phyloP scores from a whole-genome alignment of 768 basidiomycete species.

The Leucocoprinus leucothites region DNA sequence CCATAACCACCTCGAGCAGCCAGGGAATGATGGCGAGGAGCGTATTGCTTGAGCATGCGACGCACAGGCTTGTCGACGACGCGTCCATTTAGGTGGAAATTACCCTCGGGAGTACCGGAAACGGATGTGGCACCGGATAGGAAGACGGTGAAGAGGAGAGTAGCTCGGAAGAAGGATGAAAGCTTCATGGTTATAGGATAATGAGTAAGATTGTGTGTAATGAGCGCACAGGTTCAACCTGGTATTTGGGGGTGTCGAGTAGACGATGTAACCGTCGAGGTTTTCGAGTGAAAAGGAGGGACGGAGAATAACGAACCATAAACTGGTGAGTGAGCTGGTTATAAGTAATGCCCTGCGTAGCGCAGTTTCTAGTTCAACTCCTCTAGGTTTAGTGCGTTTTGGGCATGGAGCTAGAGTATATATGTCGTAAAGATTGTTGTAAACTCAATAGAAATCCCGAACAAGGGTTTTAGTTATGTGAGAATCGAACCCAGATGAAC shows the following conservation, averaged over 20 bases:
- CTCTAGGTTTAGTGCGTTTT: no score
- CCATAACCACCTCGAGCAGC: background rate
- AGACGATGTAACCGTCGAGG: background rate
- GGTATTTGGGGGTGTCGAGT: slow-evolving; percentile 1
- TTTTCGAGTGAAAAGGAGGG: slow-evolving; percentile 5
- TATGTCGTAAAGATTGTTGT: background rate
- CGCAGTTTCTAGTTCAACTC: no score
- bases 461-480: background rate
- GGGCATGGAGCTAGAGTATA: no score
- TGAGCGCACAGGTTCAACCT: slow-evolving; percentile 4
- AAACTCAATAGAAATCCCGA: background rate
- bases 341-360: no score
- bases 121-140: slow-evolving; percentile 8
- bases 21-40: background rate
- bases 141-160: slow-evolving; percentile 17
- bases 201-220: slow-evolving; percentile 1
- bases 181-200: background rate
- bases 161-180: slow-evolving; percentile 8
- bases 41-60: slow-evolving; percentile 8
- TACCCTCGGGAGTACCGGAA: slow-evolving; percentile 5
- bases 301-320: background rate
- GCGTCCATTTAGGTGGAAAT: slow-evolving; percentile 1
- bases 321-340: no score
- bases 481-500: no score
- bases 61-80: background rate